A percentile compares a stretch with the other conserved stretches of the same genome.
These are phyloP conservation scores for Fomitopsis pulvina DNA, from an alignment of 768 basidiomycete species.

Conservation along the genomic window DNA sequence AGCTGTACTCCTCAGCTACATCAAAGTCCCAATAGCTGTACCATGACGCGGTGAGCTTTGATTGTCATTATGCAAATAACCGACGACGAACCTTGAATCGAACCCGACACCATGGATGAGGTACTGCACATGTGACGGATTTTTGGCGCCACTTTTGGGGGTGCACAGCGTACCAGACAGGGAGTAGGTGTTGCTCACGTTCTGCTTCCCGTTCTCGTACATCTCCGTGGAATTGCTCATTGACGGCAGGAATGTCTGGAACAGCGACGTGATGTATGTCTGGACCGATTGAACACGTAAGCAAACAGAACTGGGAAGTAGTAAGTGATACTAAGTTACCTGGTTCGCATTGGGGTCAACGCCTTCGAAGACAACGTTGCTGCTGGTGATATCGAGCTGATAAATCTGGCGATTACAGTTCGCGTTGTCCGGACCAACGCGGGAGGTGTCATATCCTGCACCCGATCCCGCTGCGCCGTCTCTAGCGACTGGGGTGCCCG, in stretches of 20 bases:
- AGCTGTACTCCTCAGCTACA: constrained; percentile 9
- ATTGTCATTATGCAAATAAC: neutral
- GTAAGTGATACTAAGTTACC: neutral
- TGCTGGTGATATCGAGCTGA: constrained; percentile 7
- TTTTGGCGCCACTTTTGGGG: constrained; percentile 9
- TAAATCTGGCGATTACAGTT: constrained; percentile 9
- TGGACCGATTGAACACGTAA: neutral
- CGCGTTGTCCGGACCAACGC: constrained; percentile 11
- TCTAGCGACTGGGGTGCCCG: neutral
- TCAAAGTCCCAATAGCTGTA: constrained; percentile 10
- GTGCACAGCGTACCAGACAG: constrained; percentile 16
- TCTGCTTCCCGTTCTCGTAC: constrained; percentile 8
- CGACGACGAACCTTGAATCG: constrained; percentile 9
- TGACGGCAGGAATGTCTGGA: constrained; percentile 7
- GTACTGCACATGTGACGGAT: constrained; percentile 9
- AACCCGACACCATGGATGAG: constrained; percentile 14
- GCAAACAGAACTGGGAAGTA: neutral
- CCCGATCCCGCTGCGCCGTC: neutral
- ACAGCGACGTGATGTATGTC: constrained; percentile 8
- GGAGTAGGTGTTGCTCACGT: constrained; percentile 7
- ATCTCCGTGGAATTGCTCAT: constrained; percentile 9
- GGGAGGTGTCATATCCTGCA: constrained; percentile 10
- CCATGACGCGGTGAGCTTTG: neutral
- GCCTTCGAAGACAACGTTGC: constrained; percentile 11
- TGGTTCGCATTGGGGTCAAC: constrained; percentile 9